Percentiles rank a stretch among this genome's conserved stretches.
phyloP scores from a whole-genome alignment of 2,329 filamentous ascomycete species.

The Sphaceloma murrayae region DNA sequence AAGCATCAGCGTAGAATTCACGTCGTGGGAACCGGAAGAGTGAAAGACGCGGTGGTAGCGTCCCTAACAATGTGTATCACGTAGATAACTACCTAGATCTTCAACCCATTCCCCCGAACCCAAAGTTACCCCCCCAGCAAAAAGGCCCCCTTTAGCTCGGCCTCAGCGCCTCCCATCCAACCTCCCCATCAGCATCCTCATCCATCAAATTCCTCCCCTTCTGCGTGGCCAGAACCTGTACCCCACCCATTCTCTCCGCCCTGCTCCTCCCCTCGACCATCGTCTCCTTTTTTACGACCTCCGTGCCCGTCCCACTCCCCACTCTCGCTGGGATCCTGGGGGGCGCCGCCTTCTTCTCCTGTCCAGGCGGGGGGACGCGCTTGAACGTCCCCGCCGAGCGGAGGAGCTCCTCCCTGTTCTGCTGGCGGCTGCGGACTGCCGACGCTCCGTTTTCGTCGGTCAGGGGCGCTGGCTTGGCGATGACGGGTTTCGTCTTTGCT shows the following conservation, averaged over 20 bases:
- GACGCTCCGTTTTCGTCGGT: too few species aligned
- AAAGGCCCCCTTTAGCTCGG: conserved; percentile 20
- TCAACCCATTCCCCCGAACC: too few species aligned
- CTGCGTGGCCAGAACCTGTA: conserved; percentile 22
- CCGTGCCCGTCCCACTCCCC: not conserved
- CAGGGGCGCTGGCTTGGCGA: too few species aligned
- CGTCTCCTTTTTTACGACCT: not conserved
- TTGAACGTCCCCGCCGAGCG: conserved; percentile 7
- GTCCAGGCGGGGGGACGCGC: not conserved
- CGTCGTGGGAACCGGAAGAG: too few species aligned
- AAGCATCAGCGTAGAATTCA: too few species aligned
- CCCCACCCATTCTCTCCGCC: conserved; percentile 11
- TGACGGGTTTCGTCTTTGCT: not conserved
- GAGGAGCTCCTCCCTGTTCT: not conserved
- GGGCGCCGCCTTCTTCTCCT: not conserved
- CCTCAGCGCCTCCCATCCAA: conserved; percentile 26
- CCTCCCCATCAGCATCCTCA: conserved; percentile 23
- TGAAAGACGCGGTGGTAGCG: too few species aligned
- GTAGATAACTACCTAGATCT: too few species aligned
- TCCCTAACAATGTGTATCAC: too few species aligned
- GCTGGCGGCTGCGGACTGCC: too few species aligned
- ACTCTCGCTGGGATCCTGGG: not conserved
- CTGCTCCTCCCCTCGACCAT: not conserved
- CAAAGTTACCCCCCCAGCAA: too few species aligned
- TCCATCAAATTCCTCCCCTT: conserved; percentile 25